Base-by-base conservation (phyloP, 495 filamentous ascomycete genomes). In the Podospora comata region DNA sequence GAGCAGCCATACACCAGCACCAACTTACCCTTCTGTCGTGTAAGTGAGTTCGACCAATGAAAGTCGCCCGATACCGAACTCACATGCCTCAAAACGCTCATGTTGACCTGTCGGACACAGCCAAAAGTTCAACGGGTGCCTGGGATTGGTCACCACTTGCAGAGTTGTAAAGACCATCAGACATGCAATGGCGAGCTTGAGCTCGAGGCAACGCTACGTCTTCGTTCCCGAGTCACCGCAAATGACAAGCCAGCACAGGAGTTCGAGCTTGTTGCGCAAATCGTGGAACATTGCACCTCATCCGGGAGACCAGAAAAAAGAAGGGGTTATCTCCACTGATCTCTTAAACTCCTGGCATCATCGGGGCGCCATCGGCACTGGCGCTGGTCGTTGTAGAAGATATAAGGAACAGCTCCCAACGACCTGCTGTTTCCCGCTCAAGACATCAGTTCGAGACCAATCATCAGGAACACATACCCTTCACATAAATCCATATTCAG, bases 261-360 rank as follows among this genome's bases (percentile, higher is more conserved):
- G 30, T 20, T 13, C 26, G 30, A 54, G 13, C 18, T 32, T 57
- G 64, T 68, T 65, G 67, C 70, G 70, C 60, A 72, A 72, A n/a
- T 57, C 67, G 67, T 48, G 64, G 64, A 67, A 62, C 63, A 65
- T 72, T 65, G 64, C 70, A 72, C 67, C 54, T 58, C 64, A 69
- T 69, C 62, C 59, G 20, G 62, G 26, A 55, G 68, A 39, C 64
- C 20, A 39, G 56, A 55, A 26, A 65, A 9, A 62, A 44, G 27
- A 23, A 64, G 60, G 63, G 57, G 34, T 60, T 60, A 39, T 64
- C 23, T 63, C 32, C 61, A 34, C 48, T 32, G 13, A 48, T 9
- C 11, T 20, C 15, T 11, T 32, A 32, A 27, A 13, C 27, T 44
- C 32, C 30, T 44, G 27, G 28, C 13, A 23, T 30, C 9, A 48